phyloP scores from a whole-genome alignment of 805 yeast species.

The Lipomyces chichibuensis region DNA sequence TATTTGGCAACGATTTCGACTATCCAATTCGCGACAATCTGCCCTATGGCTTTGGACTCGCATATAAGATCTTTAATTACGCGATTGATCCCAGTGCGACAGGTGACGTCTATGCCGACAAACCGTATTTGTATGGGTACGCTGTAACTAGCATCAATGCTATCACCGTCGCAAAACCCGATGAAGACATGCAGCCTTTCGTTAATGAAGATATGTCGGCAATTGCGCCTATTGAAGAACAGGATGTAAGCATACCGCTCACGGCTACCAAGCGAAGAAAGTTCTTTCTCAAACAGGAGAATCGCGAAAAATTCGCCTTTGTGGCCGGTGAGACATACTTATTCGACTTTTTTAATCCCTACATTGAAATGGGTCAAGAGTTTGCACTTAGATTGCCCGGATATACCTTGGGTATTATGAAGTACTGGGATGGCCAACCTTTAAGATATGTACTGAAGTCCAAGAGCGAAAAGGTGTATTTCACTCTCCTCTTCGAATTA shows the following conservation, averaged over 20 bases:
- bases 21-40: constrained; percentile 60
- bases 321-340: constrained; percentile 47
- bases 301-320: constrained; percentile 51
- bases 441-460: constrained; percentile 45
- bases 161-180: constrained; percentile 42
- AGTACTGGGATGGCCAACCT: constrained; percentile 46
- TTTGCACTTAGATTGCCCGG: constrained; percentile 60
- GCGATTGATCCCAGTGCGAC: constrained; percentile 66
- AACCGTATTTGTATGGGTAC: constrained; percentile 66
- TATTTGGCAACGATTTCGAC: constrained; percentile 72
- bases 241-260: constrained; percentile 13
- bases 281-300: constrained; percentile 48
- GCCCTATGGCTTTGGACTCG: constrained; percentile 60
- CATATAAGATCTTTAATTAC: constrained; percentile 59
- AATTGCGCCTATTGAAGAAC: constrained; percentile 1
- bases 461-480: constrained; percentile 37
- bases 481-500: constrained; percentile 39
- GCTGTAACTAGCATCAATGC: constrained; percentile 61
- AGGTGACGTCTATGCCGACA: constrained; percentile 62
- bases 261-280: constrained; percentile 48
- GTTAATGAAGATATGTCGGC: constrained; percentile 19
- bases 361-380: constrained; percentile 52
- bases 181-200: constrained; percentile 8
- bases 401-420: constrained; percentile 45
- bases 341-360: constrained; percentile 60